phyloP scores from a whole-genome alignment of 495 filamentous ascomycete species.

The Hamigera avellanea region DNA sequence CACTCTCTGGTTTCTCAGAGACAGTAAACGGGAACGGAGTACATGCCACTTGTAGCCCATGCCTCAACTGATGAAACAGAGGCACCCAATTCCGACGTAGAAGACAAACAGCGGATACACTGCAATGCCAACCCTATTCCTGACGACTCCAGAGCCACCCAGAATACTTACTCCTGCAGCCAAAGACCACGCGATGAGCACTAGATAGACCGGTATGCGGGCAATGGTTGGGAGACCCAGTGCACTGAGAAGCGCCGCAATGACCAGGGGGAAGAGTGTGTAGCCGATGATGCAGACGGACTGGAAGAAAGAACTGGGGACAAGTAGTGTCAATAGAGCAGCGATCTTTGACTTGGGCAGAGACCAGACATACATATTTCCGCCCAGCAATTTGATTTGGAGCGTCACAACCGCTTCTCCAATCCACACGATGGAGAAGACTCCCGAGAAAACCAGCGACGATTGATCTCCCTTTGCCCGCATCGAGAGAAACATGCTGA shows the following conservation, averaged over 20 bases:
- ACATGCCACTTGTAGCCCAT: no score
- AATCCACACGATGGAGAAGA: slow-evolving; percentile 94
- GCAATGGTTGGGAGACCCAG: slow-evolving; percentile 62
- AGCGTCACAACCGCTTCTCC: slow-evolving; percentile 95
- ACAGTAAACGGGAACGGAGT: no score
- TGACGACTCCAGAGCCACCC: slow-evolving; percentile 86
- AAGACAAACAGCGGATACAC: slow-evolving; percentile 96
- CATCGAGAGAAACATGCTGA: slow-evolving; percentile 77
- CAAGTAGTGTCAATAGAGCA: neutral
- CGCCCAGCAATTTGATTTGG: slow-evolving; percentile 94
- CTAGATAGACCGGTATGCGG: slow-evolving; percentile 78
- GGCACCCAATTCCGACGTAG: slow-evolving; percentile 81
- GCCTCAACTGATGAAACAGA: slow-evolving; percentile 86
- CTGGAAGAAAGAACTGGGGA: slow-evolving; percentile 82
- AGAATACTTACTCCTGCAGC: slow-evolving; percentile 94
- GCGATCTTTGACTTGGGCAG: neutral
- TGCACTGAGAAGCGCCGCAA: slow-evolving; percentile 82
- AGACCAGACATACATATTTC: slow-evolving; percentile 74
- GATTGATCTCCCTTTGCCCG: slow-evolving; percentile 64
- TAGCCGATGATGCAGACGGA: slow-evolving; percentile 97
- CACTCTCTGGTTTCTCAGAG: neutral
- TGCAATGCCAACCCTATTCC: slow-evolving; percentile 87
- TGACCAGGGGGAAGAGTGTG: slow-evolving; percentile 94
- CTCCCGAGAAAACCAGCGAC: slow-evolving; percentile 82
- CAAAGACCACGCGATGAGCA: slow-evolving; percentile 82